Base-by-base conservation (phyloP, 176 grass and related monocot species). In the Bothriochloa decipiens region DNA sequence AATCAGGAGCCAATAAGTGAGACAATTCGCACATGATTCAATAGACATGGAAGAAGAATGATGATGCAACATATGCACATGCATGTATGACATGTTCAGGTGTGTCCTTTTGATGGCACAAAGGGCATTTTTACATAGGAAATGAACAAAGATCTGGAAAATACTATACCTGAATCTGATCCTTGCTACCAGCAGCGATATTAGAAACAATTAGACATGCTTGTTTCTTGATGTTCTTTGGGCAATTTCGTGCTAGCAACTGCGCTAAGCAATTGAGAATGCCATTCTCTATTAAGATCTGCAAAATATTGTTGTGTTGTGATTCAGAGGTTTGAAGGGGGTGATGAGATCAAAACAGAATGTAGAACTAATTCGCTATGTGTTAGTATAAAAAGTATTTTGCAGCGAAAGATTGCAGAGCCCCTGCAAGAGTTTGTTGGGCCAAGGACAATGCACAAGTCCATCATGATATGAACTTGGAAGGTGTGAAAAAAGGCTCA, bases 131-230 rank as follows among this genome's bases (percentile, higher is more conserved):
- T 52, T 52, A 17, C 49, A 52, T 52, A 52, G 49, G 49, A 15
- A 52, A 52, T 0, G 9, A 14, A 76, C 6, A 43, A n/a, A 67
- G 47, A 50, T 29, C 28, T 8, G 9, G 27, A 90, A 49, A 18
- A 45, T 12, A 37, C 15, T n/a, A n/a, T 84, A 91, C 95, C 92
- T 95, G 95, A 84, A 97, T 97, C 40, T 97, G 92, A 74, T 91
- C 68, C 82, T 52, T 84, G 74, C 78, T 91, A 32, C 90, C 90
- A 78, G 88, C 60, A 0, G 90, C 75, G 8, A 97, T 88, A 75
- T 97, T 97, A 66, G 90, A 92, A 83, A 93, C 37, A 89, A 86
- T 82, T 84, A 94, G 65, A 63, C 90, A 91, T 55, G 82, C 84
- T 86, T 92, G 88, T 78, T 94, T 94, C 84, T 88, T 94, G 68